phyloP scores from a whole-genome alignment of 345 rosid species.

The rapeseed (Brassica napus) region Da-Ae NC_063440.1:18706501-18707000 shows the following conservation, averaged over 20 bases:
- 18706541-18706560: too few relatives aligned
- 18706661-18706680: constrained; percentile 48
- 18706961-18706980: constrained; percentile 63
- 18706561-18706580: constrained; percentile 26
- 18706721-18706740: constrained; percentile 46
- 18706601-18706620: constrained; percentile 47
- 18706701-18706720: constrained; percentile 53
- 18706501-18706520: background rate
- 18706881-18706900: constrained; percentile 53
- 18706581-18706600: constrained; percentile 48
- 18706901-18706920: constrained; percentile 55
- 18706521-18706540: too few relatives aligned
- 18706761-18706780: background rate
- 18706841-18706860: constrained; percentile 66
- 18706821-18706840: background rate
- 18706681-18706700: constrained; percentile 51
- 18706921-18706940: constrained; percentile 41
- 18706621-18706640: constrained; percentile 43
- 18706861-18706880: constrained; percentile 54
- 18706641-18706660: constrained; percentile 43
- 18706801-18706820: background rate
- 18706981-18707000: constrained; percentile 46
- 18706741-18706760: constrained; percentile 49
- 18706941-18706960: constrained; percentile 54
- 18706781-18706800: background rate